These are phyloP conservation scores for Cruciata laevipes DNA, from an alignment of 257 asterid genomes.

Conservation along the genomic window DNA sequence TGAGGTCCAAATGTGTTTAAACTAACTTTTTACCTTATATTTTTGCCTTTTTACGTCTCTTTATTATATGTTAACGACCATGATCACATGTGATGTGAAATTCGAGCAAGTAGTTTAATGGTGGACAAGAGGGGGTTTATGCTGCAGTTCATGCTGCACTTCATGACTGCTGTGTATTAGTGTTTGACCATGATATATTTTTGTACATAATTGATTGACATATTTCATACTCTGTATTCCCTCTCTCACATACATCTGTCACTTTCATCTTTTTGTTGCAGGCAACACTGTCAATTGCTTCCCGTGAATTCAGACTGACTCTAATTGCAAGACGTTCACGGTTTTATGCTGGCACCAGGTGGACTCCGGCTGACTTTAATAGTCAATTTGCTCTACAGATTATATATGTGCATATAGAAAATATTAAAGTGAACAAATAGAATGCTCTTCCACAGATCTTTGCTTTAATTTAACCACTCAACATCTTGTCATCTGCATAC, in stretches of 20 bases:
- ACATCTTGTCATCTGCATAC: no score
- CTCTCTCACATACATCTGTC: conserved; percentile 13
- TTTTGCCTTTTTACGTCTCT: neutral
- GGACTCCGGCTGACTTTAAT: conserved; percentile 4
- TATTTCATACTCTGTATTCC: neutral
- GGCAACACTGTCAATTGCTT: conserved; percentile 67
- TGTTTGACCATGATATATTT: neutral
- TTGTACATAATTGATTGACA: neutral
- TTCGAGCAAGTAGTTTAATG: neutral
- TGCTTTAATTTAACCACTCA: neutral
- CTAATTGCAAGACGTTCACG: conserved; percentile 90
- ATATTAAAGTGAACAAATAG: neutral
- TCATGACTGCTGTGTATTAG: neutral
- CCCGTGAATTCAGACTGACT: conserved; percentile 66
- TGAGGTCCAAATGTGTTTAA: no score
- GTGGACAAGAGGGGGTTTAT: neutral
- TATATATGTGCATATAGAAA: neutral
- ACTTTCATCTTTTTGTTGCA: conserved; percentile 34
- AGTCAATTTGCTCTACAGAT: neutral
- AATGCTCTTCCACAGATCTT: neutral
- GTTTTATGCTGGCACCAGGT: conserved; percentile 98
- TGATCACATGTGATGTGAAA: neutral
- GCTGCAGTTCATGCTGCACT: neutral
- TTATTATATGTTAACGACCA: neutral
- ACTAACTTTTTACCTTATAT: neutral